Conservation (phyloP, 129 eudicot genomes). For the Centella asiatica region DNA sequence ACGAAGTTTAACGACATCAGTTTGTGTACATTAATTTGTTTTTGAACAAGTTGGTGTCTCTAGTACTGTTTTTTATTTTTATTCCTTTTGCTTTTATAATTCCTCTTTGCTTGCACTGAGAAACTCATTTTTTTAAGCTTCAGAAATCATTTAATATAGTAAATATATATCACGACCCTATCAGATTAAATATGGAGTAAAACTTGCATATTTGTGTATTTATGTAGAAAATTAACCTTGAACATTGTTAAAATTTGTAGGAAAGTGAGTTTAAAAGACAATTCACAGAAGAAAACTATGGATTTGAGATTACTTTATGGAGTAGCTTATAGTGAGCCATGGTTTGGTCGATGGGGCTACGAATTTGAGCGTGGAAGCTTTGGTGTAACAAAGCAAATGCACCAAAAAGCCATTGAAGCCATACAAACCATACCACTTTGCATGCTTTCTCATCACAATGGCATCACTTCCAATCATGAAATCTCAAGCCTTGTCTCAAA, state of each 20-base stretch:
- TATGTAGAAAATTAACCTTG: not conserved
- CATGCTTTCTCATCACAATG: slow-evolving; percentile 54
- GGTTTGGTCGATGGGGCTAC: slow-evolving; percentile 95
- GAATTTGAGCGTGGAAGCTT: slow-evolving; percentile 78
- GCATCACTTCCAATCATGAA: slow-evolving; percentile 32
- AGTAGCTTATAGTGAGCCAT: slow-evolving; percentile 67
- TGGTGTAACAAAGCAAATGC: slow-evolving; percentile 59
- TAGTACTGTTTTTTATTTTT: too few species aligned
- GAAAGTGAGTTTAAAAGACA: slow-evolving; percentile 80
- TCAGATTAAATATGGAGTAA: too few species aligned
- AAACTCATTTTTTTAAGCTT: too few species aligned
- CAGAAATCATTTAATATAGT: too few species aligned
- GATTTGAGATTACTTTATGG: slow-evolving; percentile 81
- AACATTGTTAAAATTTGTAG: slow-evolving; percentile 25
- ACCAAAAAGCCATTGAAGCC: slow-evolving; percentile 68
- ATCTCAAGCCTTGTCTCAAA: slow-evolving; percentile 44
- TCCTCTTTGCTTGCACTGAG: too few species aligned
- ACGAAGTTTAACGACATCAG: too few species aligned
- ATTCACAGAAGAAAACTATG: slow-evolving; percentile 67
- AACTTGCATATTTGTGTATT: too few species aligned
- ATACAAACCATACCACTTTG: slow-evolving; percentile 59
- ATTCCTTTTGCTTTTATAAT: too few species aligned
- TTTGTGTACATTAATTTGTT: too few species aligned
- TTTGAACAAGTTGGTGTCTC: too few species aligned
- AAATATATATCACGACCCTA: too few species aligned